Conservation (phyloP, 2,329 filamentous ascomycete species). For the Aotearoamyces nothofagi region DNA sequence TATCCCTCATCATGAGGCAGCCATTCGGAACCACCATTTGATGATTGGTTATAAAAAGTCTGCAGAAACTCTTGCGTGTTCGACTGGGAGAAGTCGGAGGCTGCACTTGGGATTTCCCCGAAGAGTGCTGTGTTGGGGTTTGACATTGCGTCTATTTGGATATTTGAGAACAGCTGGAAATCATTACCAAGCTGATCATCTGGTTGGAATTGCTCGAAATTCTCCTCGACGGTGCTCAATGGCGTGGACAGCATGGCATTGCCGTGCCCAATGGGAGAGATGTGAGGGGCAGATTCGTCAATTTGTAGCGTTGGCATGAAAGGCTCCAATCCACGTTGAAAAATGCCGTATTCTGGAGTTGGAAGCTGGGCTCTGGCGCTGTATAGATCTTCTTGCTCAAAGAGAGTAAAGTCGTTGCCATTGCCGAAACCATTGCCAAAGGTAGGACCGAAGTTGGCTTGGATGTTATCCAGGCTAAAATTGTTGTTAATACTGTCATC, state of each 20-base stretch:
- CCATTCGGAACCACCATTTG: not conserved
- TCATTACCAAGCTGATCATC: slow-evolving; percentile 7
- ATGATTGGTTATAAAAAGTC: not conserved
- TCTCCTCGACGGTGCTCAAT: slow-evolving; percentile 45
- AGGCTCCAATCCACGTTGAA: slow-evolving; percentile 19
- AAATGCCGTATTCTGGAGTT: slow-evolving; percentile 27
- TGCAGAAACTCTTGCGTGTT: not conserved
- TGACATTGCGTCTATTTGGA: slow-evolving; percentile 8
- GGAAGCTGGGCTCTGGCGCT: slow-evolving; percentile 40
- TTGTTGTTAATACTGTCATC: slow-evolving; percentile 21
- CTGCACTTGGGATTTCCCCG: slow-evolving; percentile 13
- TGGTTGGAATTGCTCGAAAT: slow-evolving; percentile 11
- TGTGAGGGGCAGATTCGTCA: slow-evolving; percentile 30
- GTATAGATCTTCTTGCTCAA: slow-evolving; percentile 49
- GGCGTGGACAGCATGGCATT: slow-evolving; percentile 57
- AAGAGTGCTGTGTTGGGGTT: slow-evolving; percentile 13
- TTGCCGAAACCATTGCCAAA: slow-evolving; percentile 21
- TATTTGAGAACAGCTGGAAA: slow-evolving; percentile 15
- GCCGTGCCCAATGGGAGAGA: slow-evolving; percentile 54
- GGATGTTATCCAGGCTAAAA: slow-evolving; percentile 31
- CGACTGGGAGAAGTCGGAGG: slow-evolving; percentile 1
- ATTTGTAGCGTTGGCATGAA: slow-evolving; percentile 8
- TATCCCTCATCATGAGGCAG: not conserved
- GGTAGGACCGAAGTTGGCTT: slow-evolving; percentile 43
- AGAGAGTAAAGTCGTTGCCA: slow-evolving; percentile 37